Conservation (phyloP, 129 eudicot genomes). For the Cynara cardunculus region DNA sequence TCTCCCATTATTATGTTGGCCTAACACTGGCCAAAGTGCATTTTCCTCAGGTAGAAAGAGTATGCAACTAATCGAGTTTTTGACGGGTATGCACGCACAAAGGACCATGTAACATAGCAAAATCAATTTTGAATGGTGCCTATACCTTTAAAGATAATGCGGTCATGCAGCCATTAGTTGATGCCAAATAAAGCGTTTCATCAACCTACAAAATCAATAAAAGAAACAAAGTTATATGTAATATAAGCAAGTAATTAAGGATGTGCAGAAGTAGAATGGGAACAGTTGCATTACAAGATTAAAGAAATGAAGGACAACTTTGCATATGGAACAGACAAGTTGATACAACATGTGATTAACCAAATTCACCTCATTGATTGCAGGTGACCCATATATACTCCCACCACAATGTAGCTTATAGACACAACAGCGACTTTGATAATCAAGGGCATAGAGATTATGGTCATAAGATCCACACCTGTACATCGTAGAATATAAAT, state of each 20-base stretch:
- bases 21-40: no score
- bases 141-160: constrained; percentile 56
- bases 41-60: background rate
- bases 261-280: background rate
- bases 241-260: background rate
- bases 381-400: constrained; percentile 87
- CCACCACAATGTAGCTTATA: constrained; percentile 74
- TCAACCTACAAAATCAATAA: constrained; percentile 38
- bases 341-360: background rate
- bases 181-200: constrained; percentile 67
- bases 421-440: constrained; percentile 50
- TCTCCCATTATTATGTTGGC: no score
- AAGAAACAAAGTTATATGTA: background rate
- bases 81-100: background rate
- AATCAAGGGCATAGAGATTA: constrained; percentile 75
- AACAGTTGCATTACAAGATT: background rate
- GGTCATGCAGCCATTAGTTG: constrained; percentile 76
- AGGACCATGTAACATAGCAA: background rate
- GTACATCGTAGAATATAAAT: background rate
- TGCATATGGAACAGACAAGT: background rate
- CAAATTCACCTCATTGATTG: constrained; percentile 56
- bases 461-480: constrained; percentile 98
- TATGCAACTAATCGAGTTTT: background rate
- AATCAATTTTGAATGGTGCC: background rate
- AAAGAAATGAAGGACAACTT: background rate